Evolutionary conservation across 2,329 filamentous ascomycete species (phyloP).

Genomic region (Ophiocordyceps camponoti-rufipedis): DNA sequence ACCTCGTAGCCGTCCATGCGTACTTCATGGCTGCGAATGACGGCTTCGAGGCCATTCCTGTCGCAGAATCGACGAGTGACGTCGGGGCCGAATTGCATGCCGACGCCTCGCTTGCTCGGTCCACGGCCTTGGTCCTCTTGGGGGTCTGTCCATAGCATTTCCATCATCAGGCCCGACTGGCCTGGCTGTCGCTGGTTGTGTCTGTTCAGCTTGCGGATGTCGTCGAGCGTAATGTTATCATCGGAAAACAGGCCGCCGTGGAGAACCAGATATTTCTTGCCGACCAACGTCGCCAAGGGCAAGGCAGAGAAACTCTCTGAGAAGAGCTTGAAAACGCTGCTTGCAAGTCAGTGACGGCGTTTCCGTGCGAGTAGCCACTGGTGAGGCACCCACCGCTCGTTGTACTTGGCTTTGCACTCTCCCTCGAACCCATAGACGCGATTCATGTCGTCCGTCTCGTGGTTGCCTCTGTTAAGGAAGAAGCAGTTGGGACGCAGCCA

Average conservation of each 20-base stretch:
- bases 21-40: conserved; percentile 95
- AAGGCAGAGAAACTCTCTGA: conserved; percentile 95
- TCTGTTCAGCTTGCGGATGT: conserved; percentile 82
- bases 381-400: conserved; percentile 38
- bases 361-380: too few relatives aligned
- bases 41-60: conserved; percentile 80
- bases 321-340: conserved; percentile 81
- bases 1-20: conserved; percentile 99
- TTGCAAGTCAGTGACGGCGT: conserved; percentile 2
- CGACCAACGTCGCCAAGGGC: conserved; percentile 79
- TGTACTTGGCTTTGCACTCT: conserved; percentile 97
- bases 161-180: conserved; percentile 95
- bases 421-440: conserved; percentile 95
- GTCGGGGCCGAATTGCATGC: conserved; percentile 91
- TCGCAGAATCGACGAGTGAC: conserved; percentile 95
- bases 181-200: conserved; percentile 86
- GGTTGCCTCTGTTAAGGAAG: conserved; percentile 95
- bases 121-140: conserved; percentile 72
- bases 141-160: conserved; percentile 99
- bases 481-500: conserved; percentile 76
- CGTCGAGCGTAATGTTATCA: conserved; percentile 78
- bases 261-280: conserved; percentile 76
- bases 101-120: conserved; percentile 91
- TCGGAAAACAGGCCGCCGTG: conserved; percentile 94
- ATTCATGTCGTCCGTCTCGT: conserved; percentile 99